Conservation (phyloP, 352 stramenopile genomes). For the Pythium apleroticum region DNA sequence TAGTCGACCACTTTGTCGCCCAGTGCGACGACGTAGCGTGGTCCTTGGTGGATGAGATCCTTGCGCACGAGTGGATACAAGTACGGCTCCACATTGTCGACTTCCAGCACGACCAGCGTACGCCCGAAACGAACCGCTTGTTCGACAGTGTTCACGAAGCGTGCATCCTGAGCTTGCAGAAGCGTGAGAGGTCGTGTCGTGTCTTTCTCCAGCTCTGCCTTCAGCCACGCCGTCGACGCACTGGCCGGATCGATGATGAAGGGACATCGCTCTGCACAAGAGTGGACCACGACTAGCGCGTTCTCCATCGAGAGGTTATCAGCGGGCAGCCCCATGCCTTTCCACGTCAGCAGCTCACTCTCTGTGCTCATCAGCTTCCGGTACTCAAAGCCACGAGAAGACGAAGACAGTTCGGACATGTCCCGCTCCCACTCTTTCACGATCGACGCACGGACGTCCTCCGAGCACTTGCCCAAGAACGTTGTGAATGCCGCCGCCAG, state of each 20-base stretch:
- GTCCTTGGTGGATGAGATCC: conserved; percentile 90
- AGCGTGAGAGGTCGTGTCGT: conserved; percentile 86
- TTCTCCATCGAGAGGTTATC: conserved; percentile 96
- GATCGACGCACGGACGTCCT: conserved; percentile 80
- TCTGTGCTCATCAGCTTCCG: conserved; percentile 90
- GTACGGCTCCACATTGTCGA: conserved; percentile 91
- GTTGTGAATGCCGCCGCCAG: conserved; percentile 92
- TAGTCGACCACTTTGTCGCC: conserved; percentile 95
- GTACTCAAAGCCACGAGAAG: conserved; percentile 67
- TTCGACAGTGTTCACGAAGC: conserved; percentile 92
- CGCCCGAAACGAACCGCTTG: conserved; percentile 96
- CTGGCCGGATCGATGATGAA: conserved; percentile 95
- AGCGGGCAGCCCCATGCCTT: conserved; percentile 87
- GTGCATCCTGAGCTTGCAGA: conserved; percentile 80
- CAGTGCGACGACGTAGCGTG: conserved; percentile 89
- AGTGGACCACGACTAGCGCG: conserved; percentile 87
- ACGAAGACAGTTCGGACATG: conserved; percentile 43
- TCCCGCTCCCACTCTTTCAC: conserved; percentile 81
- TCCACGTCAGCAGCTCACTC: conserved; percentile 93
- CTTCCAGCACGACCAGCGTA: conserved; percentile 92
- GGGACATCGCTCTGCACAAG: conserved; percentile 72
- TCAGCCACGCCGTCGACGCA: conserved; percentile 87
- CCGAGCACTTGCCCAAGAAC: conserved; percentile 91
- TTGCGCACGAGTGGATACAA: conserved; percentile 91
- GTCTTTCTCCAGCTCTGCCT: conserved; percentile 86